Evolutionary conservation across 768 basidiomycete genomes (phyloP), one percentile per base, ranked within the genome.

Genomic region (Agaricus subrufescens): DNA sequence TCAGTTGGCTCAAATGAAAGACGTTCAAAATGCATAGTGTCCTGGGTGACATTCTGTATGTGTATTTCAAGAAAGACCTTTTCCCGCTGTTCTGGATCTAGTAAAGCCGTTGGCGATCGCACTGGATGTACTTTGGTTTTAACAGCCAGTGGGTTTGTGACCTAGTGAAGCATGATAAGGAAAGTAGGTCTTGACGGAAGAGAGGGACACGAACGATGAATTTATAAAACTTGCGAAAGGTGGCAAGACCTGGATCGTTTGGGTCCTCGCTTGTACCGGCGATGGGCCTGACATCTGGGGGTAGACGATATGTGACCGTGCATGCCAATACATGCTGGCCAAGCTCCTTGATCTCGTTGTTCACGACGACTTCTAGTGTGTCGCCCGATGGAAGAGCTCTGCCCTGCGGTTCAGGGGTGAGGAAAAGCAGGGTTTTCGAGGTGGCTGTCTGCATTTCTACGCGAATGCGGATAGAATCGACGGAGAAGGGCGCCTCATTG

Each of bases 41-140:
- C 84, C 52, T 83, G 80, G 0, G 89, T 91, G 55, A 89, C 73
- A 63, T 98, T 98, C 65, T 96, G 93, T 10, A 96, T 85, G 64
- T 96, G 91, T 3, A 96, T 84, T 67, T 98, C 95, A 23, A 98
- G 83, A 69, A 93, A 94, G 34, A 96, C 78, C 60, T 91, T 91
- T 47, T 89, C 84, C 53, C 91, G 81, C 61, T 91, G 87, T 2
- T 68, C 46, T 2, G 79, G 68, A 5, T 84, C 80, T 29, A 94
- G 72, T 10, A 84, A 59, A 1, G 92, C 86, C 23, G 88, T 82
- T 0, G 92, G 87, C 0, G 90, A 86, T 50, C 79, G 81, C 1
- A 91, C 81, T 2, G 76, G 65, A 67, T 97, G 91, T 0, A 96
- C 91, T 68, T 95, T 95, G 12, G 94, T 97, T 71, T 96, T 96